phyloP scores from a whole-genome alignment of 1,139 yeast genomes.

The Sugiyamaella neomexicana region DNA sequence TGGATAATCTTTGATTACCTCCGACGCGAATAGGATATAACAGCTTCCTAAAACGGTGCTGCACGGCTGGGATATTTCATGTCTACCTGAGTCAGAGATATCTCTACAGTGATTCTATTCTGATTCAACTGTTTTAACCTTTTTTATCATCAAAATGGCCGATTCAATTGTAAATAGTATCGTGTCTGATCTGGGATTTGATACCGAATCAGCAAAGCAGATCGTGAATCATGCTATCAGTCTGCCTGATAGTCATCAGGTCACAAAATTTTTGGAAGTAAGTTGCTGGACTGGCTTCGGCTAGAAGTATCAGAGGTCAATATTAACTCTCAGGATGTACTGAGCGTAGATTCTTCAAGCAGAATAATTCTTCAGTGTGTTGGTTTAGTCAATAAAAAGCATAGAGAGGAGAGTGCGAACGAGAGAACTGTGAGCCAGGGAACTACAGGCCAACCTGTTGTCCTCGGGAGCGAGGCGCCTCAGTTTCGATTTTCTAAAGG shows the following conservation, averaged over 20 bases:
- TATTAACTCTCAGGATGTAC: slow-evolving; percentile 6
- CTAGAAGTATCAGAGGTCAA: background rate
- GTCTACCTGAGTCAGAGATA: background rate
- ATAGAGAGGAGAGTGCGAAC: background rate
- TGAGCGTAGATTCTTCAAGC: background rate
- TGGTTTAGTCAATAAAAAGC: background rate
- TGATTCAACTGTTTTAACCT: background rate
- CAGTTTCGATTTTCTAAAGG: slow-evolving; percentile 25
- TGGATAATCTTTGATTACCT: no score
- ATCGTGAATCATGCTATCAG: slow-evolving; percentile 7
- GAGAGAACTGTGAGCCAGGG: background rate
- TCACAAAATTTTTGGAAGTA: slow-evolving; percentile 12
- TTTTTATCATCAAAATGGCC: background rate
- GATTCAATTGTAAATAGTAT: background rate
- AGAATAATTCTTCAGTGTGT: slow-evolving; percentile 1
- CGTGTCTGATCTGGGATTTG: slow-evolving; percentile 11
- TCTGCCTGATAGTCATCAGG: slow-evolving; percentile 5
- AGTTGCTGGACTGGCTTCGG: background rate
- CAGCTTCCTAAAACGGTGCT: no score
- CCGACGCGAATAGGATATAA: no score
- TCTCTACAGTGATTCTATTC: background rate
- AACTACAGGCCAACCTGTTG: background rate
- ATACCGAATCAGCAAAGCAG: slow-evolving; percentile 12
- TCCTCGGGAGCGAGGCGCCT: background rate
- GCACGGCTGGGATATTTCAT: background rate